Evolutionary conservation across 257 asterid species (phyloP).

Genomic region (Solanum acaule): DNA sequence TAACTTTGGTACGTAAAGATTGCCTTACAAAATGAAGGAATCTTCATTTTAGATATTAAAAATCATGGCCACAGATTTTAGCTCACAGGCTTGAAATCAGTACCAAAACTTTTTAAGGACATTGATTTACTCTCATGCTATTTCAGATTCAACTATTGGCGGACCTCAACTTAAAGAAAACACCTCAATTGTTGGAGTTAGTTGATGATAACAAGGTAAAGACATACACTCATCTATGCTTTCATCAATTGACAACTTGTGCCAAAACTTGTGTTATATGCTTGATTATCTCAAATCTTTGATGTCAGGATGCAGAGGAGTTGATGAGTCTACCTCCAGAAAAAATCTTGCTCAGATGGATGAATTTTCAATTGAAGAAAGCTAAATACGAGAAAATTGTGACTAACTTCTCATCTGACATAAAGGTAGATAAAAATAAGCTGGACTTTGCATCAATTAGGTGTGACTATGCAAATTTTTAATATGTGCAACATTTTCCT

Average conservation of each 20-base stretch:
- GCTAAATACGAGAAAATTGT: slow-evolving; percentile 67
- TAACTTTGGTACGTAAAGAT: neutral
- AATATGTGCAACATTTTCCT: neutral
- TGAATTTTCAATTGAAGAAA: slow-evolving; percentile 91
- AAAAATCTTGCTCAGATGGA: slow-evolving; percentile 90
- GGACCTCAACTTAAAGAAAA: slow-evolving; percentile 6
- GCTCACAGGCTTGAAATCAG: neutral
- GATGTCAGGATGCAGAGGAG: slow-evolving; percentile 83
- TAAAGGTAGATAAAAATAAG: slow-evolving; percentile 51
- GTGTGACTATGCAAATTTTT: neutral
- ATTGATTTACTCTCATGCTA: slow-evolving; percentile 6
- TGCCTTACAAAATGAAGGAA: neutral
- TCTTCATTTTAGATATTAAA: neutral
- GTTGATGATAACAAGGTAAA: slow-evolving; percentile 88
- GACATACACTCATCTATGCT: neutral
- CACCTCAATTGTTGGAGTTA: slow-evolving; percentile 84
- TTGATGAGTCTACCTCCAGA: slow-evolving; percentile 95
- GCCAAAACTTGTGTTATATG: neutral
- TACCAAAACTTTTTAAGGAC: neutral
- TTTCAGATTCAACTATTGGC: slow-evolving; percentile 44
- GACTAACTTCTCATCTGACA: slow-evolving; percentile 91
- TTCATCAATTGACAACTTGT: neutral
- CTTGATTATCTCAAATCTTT: slow-evolving; percentile 5
- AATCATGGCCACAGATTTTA: neutral
- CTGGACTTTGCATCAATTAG: neutral